phyloP scores from a whole-genome alignment of 371 early-diverging fungal genomes.

The Mortierella sp. region DNA sequence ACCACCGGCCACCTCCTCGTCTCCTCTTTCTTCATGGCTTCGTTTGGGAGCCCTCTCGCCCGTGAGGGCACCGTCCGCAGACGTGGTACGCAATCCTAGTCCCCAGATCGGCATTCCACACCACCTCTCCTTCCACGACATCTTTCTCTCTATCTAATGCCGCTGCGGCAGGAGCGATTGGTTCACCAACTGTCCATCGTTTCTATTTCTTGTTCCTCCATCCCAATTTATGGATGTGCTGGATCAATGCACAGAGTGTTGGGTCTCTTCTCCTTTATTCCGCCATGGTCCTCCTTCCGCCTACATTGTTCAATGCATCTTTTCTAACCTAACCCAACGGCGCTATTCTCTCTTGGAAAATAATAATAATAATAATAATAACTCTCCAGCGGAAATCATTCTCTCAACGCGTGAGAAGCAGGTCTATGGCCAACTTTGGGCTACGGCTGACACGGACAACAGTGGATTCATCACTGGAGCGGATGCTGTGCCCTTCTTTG shows the following conservation, averaged over 20 bases:
- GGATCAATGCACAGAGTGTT: no score
- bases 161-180: not conserved
- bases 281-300: no score
- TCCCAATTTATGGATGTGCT: no score
- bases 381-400: constrained; percentile 23
- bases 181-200: not conserved
- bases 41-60: constrained; percentile 47
- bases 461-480: constrained; percentile 79
- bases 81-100: constrained; percentile 24
- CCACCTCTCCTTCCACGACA: no score
- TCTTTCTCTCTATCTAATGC: not conserved
- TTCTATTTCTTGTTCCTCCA: not conserved
- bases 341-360: not conserved
- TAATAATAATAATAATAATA: no score
- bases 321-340: no score
- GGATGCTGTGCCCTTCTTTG: constrained; percentile 83
- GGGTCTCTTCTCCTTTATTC: no score
- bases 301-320: no score
- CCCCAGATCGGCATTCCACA: not conserved
- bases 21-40: constrained; percentile 21
- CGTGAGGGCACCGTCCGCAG: constrained; percentile 48
- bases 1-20: not conserved
- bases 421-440: constrained; percentile 73
- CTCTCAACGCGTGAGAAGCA: constrained; percentile 73
- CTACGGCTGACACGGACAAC: constrained; percentile 71